Conservation (phyloP, 129 eudicot species). For the Apium graveolens region DNA sequence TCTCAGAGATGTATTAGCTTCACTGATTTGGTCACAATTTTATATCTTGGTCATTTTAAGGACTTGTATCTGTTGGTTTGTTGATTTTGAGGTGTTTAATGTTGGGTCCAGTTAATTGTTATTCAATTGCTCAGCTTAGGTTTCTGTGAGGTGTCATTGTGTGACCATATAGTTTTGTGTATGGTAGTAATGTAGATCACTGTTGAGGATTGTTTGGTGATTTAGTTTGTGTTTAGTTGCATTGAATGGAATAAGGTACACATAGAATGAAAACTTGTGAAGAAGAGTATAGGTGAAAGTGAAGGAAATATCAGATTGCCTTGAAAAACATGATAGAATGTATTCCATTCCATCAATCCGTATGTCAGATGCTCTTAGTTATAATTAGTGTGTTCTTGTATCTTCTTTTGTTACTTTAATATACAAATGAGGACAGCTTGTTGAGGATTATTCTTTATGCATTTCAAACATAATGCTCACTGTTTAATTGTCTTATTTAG, state of each 20-base stretch:
- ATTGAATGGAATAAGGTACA: not conserved
- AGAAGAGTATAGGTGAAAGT: not conserved
- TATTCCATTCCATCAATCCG: not conserved
- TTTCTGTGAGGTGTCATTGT: not conserved
- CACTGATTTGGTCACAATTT: not conserved
- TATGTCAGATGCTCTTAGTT: not conserved
- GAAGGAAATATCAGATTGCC: not conserved
- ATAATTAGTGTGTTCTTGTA: not conserved
- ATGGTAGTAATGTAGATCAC: not conserved
- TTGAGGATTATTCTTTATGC: not conserved
- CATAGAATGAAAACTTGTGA: not conserved
- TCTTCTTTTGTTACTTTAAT: not conserved
- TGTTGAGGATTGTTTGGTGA: not conserved
- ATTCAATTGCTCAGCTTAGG: too few relatives aligned
- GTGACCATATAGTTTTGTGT: too few relatives aligned
- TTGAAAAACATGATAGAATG: not conserved
- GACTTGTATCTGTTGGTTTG: not conserved
- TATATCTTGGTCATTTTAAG: not conserved
- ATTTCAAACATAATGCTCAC: not conserved
- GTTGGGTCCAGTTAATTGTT: too few relatives aligned
- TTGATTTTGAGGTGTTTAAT: not conserved
- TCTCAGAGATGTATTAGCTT: not conserved
- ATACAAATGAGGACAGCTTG: not conserved
- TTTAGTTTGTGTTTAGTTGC: not conserved
- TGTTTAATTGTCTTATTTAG: not conserved